Percentiles rank a stretch among this genome's conserved stretches.
phyloP scores from a whole-genome alignment of 345 rosid genomes.

The Euphorbia tirucalli region DNA sequence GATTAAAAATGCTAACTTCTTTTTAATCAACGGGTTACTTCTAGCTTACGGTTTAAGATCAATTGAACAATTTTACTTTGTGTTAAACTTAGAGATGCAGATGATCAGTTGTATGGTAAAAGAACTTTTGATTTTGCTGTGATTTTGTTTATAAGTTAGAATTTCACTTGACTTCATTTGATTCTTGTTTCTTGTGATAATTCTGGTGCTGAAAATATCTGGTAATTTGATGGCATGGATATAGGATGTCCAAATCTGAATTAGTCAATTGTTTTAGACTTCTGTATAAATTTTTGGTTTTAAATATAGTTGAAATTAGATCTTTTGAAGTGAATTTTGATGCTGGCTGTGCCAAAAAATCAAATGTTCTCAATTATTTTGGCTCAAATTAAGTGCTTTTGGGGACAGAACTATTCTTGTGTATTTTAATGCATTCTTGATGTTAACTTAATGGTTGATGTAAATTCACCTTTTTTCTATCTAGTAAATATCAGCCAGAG shows the following conservation, averaged over 20 bases:
- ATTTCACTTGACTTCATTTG: neutral
- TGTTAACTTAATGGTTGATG: no score
- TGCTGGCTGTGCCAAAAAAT: neutral
- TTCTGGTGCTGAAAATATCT: neutral
- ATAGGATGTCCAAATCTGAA: neutral
- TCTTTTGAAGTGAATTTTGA: neutral
- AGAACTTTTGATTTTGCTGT: neutral
- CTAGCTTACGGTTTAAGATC: neutral
- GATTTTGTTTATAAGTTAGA: neutral
- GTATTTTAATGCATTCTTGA: no score
- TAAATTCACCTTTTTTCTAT: neutral
- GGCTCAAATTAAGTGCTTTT: no score
- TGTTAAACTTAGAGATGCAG: neutral
- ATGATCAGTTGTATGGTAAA: constrained; percentile 6
- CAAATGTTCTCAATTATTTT: no score
- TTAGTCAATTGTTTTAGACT: neutral
- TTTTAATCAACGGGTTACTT: neutral
- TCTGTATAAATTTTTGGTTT: neutral
- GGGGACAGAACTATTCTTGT: no score
- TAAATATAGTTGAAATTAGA: neutral
- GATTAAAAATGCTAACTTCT: neutral
- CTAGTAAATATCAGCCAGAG: constrained; percentile 12
- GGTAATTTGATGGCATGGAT: neutral
- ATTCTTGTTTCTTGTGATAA: neutral
- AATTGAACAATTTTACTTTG: constrained; percentile 4